Base-by-base conservation (phyloP, 805 yeast species). In the Yarrowia yakushimensis region DNA sequence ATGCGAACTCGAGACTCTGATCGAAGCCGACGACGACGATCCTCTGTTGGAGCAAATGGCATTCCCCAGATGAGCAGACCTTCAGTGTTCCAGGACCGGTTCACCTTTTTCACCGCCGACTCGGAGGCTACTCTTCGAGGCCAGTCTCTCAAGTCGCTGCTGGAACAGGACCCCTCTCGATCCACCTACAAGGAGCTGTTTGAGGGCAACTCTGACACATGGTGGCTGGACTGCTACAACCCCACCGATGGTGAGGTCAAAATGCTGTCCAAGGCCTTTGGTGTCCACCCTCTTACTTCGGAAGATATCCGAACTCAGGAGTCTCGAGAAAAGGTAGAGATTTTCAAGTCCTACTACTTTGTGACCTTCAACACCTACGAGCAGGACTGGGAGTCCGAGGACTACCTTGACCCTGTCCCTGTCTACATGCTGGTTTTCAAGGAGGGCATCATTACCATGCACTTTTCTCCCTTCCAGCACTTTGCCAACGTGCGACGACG, bases 311-410 rank as follows among this genome's bases (percentile, higher is more conserved):
- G 97, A 64, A 88, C 91, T 84, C 97, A 92, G 76, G 99, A 93
- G 77, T 84, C 97, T 22, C 91, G 99, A 76, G 99, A 93, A 77
- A 93, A 93, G 75, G 97, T 93, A 30, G 99, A 93, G 76, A 78
- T 93, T 65, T 93, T 93, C 81, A 84, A 85, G 69, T 83, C 84
- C 67, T 93, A 93, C 76, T 93, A 94, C 75, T 91, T 94, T 77
- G 96, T 94, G 41, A 89, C 96, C 81, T 94, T 94, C 83, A 97
- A 94, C 74, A 90, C 98, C 3, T 94, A 94, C 76, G 97, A 91
- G 71, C 85, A 87, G 23, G 97, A 93, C 68, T 74, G 79, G 59
- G 94, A 85, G 72, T 82, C 88, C 61, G 96, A 87, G 69, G 96
- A 90, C 66, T 92, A 88, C 72, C 72, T 83, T 70, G 85, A 83